These are phyloP conservation scores for Alternaria rosae DNA, from an alignment of 2,329 filamentous ascomycete genomes.

Conservation along the genomic window DNA sequence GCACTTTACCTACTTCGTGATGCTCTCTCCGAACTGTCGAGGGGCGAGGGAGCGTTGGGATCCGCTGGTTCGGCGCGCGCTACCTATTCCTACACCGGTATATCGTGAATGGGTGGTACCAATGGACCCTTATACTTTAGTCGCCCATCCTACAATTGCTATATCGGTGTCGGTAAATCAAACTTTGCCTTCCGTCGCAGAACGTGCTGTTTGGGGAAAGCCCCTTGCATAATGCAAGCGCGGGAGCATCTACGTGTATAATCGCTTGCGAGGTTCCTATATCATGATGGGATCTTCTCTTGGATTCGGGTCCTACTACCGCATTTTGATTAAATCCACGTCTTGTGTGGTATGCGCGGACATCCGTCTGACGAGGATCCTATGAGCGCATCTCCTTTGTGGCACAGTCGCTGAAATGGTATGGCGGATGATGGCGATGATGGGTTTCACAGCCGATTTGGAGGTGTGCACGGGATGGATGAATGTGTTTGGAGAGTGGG, in stretches of 20 bases:
- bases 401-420: neutral
- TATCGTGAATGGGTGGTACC: neutral
- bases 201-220: neutral
- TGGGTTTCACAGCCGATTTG: neutral
- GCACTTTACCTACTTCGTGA: neutral
- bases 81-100: neutral
- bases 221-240: neutral
- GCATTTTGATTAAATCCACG: neutral
- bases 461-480: neutral
- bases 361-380: neutral
- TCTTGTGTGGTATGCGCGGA: neutral
- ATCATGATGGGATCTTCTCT: neutral
- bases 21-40: neutral
- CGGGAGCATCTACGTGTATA: neutral
- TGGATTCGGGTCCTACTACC: neutral
- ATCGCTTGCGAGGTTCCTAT: neutral
- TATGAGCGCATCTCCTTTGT: slow-evolving; percentile 1
- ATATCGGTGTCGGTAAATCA: neutral
- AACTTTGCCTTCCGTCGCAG: neutral
- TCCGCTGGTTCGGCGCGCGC: neutral
- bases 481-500: neutral
- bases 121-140: neutral
- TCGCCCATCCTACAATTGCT: neutral
- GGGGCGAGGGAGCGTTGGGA: neutral
- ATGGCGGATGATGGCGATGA: neutral